A percentile compares a stretch with the other conserved stretches of the same genome.
Evolutionary conservation across 805 yeast species (phyloP).

Genomic region (Clavispora phyllophila): DNA sequence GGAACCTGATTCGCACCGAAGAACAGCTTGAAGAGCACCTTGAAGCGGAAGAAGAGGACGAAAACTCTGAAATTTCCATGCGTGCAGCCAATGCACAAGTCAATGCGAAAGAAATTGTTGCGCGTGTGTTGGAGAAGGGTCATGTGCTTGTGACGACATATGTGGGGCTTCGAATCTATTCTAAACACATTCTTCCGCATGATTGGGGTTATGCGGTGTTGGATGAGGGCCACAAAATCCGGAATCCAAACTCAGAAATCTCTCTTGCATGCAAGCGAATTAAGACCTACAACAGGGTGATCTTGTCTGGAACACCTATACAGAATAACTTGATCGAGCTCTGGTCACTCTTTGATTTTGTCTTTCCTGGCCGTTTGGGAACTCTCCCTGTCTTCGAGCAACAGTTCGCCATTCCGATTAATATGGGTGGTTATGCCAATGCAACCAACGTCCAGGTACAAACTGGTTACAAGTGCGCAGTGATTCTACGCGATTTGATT

Average conservation of each 20-base stretch:
- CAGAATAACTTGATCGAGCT: slow-evolving; percentile 88
- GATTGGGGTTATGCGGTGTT: slow-evolving; percentile 88
- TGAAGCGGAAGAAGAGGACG: slow-evolving; percentile 34
- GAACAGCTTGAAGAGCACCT: slow-evolving; percentile 48
- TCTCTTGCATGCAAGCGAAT: slow-evolving; percentile 81
- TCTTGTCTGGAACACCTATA: slow-evolving; percentile 93
- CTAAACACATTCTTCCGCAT: slow-evolving; percentile 55
- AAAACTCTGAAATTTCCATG: slow-evolving; percentile 1
- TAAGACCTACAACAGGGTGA: slow-evolving; percentile 78
- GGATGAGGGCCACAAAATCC: slow-evolving; percentile 95
- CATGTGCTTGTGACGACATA: slow-evolving; percentile 89
- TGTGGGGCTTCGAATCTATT: slow-evolving; percentile 73
- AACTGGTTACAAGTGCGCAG: slow-evolving; percentile 94
- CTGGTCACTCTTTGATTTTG: slow-evolving; percentile 94
- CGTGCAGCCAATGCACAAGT: slow-evolving; percentile 26
- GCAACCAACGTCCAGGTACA: slow-evolving; percentile 95
- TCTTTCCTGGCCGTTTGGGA: slow-evolving; percentile 91
- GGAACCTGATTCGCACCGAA: slow-evolving; percentile 24
- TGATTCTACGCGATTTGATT: slow-evolving; percentile 77
- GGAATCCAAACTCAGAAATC: slow-evolving; percentile 90
- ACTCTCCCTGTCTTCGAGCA: slow-evolving; percentile 91
- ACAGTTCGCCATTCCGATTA: slow-evolving; percentile 89
- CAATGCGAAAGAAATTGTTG: slow-evolving; percentile 46
- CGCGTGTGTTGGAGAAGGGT: slow-evolving; percentile 60
- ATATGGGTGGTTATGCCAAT: slow-evolving; percentile 97